Percentiles rank a stretch among this genome's conserved stretches.
phyloP scores from a whole-genome alignment of 805 yeast species.

The Teunomyces cretensis region DNA sequence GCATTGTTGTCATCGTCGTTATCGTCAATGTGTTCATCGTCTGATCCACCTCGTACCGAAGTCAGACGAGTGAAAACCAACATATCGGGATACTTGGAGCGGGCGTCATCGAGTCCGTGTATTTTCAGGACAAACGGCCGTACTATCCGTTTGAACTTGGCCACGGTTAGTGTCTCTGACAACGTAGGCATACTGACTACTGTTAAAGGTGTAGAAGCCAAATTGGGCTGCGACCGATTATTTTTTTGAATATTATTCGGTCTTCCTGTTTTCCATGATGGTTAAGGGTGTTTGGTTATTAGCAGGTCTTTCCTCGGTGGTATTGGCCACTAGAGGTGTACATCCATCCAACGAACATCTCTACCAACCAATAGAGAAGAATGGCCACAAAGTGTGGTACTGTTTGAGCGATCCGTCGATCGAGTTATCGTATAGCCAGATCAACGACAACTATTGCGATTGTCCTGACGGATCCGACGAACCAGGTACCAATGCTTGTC shows the following conservation, averaged over 20 bases:
- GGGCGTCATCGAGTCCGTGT: constrained; percentile 31
- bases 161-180: constrained; percentile 4
- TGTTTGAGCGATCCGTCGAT: constrained; percentile 73
- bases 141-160: constrained; percentile 32
- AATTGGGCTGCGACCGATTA: not conserved
- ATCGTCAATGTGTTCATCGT: not conserved
- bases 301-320: constrained; percentile 6
- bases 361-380: not conserved
- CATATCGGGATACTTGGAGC: constrained; percentile 25
- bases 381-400: constrained; percentile 45
- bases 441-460: constrained; percentile 91
- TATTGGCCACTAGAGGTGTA: constrained; percentile 1
- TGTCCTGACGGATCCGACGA: constrained; percentile 98
- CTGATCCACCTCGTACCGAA: constrained; percentile 1
- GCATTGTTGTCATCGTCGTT: not conserved
- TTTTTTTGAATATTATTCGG: not conserved
- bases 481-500: constrained; percentile 91
- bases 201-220: not conserved
- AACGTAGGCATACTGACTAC: not conserved
- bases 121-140: constrained; percentile 39
- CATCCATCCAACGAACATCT: not conserved
- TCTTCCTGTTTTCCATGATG: not conserved
- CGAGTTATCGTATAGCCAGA: constrained; percentile 53
- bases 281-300: not conserved
- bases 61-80: constrained; percentile 12